A percentile compares a stretch with the other conserved stretches of the same genome.
phyloP scores from a whole-genome alignment of 2,329 filamentous ascomycete genomes.

The Claviceps cyperi region DNA sequence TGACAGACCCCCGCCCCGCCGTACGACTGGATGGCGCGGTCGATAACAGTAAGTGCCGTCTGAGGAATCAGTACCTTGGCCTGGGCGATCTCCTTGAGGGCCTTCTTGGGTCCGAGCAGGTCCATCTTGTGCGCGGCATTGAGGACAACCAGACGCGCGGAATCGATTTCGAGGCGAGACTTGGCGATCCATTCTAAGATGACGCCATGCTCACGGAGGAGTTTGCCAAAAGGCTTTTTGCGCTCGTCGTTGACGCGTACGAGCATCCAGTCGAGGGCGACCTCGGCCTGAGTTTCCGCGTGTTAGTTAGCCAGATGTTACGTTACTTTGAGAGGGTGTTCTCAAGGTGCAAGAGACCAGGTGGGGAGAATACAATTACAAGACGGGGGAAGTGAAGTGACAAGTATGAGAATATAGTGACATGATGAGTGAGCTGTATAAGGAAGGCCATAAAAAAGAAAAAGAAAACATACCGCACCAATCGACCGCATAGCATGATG shows the following conservation, averaged over 20 bases:
- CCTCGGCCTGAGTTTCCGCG: conserved; percentile 48
- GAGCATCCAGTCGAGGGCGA: conserved; percentile 87
- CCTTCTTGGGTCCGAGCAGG: conserved; percentile 71
- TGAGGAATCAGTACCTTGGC: conserved; percentile 85
- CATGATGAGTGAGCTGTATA: too few species aligned
- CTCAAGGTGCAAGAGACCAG: too few species aligned
- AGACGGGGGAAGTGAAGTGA: background rate
- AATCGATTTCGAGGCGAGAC: conserved; percentile 86
- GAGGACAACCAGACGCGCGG: conserved; percentile 75
- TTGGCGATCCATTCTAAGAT: conserved; percentile 91
- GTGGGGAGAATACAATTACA: too few species aligned
- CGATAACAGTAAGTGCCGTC: conserved; percentile 73
- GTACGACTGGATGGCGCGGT: conserved; percentile 86
- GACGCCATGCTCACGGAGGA: conserved; percentile 76
- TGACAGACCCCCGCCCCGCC: conserved; percentile 85
- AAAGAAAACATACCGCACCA: conserved; percentile 46
- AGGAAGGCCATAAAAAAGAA: background rate
- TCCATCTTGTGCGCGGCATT: conserved; percentile 96
- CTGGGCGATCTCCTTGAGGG: conserved; percentile 84
- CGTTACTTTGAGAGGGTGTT: too few species aligned
- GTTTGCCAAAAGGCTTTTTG: conserved; percentile 86
- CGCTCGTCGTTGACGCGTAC: conserved; percentile 82
- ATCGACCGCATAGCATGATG: conserved; percentile 96
- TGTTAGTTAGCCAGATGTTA: background rate
- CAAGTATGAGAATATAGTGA: background rate